Evolutionary conservation across 2,329 filamentous ascomycete genomes (phyloP).

Genomic region (Pyricularia pennisetigena): DNA sequence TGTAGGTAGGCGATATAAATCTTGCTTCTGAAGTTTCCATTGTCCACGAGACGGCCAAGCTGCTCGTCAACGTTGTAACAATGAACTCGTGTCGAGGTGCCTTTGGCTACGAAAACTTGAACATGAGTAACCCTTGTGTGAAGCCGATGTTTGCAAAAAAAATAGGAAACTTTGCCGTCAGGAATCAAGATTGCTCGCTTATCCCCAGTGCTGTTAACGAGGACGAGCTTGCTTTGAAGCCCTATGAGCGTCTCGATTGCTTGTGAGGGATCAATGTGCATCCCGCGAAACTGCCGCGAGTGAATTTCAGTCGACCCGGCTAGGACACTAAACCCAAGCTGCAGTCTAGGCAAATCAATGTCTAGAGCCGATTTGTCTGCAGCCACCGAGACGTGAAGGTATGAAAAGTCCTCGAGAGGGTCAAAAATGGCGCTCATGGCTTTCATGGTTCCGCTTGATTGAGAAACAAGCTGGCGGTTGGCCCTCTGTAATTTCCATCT

Average conservation of each 20-base stretch:
- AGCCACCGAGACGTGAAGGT: slow-evolving; percentile 25
- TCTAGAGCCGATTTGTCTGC: slow-evolving; percentile 14
- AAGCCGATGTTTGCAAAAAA: not conserved
- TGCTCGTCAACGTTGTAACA: slow-evolving; percentile 36
- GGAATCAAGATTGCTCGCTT: slow-evolving; percentile 24
- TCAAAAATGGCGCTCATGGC: slow-evolving; percentile 21
- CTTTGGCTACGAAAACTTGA: slow-evolving; percentile 13
- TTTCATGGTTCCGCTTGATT: slow-evolving; percentile 22
- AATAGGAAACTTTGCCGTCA: slow-evolving; percentile 18
- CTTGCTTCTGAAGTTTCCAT: slow-evolving; percentile 39
- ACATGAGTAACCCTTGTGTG: not conserved
- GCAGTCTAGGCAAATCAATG: slow-evolving; percentile 34
- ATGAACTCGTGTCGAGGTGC: slow-evolving; percentile 18
- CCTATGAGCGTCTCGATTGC: slow-evolving; percentile 36
- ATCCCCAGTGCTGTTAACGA: slow-evolving; percentile 14
- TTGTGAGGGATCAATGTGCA: slow-evolving; percentile 36
- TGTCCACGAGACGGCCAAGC: slow-evolving; percentile 40
- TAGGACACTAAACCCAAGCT: slow-evolving; percentile 33
- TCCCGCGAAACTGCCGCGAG: slow-evolving; percentile 40
- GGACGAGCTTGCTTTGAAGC: slow-evolving; percentile 36
- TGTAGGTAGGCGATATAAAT: slow-evolving; percentile 44
- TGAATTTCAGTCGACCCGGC: slow-evolving; percentile 16
- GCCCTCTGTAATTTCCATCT: slow-evolving; percentile 15
- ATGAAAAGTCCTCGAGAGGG: slow-evolving; percentile 22
- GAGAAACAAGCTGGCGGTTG: slow-evolving; percentile 19